phyloP scores from a whole-genome alignment of 1,284 basidiomycete genomes.

The Takashimella tepidaria region DNA sequence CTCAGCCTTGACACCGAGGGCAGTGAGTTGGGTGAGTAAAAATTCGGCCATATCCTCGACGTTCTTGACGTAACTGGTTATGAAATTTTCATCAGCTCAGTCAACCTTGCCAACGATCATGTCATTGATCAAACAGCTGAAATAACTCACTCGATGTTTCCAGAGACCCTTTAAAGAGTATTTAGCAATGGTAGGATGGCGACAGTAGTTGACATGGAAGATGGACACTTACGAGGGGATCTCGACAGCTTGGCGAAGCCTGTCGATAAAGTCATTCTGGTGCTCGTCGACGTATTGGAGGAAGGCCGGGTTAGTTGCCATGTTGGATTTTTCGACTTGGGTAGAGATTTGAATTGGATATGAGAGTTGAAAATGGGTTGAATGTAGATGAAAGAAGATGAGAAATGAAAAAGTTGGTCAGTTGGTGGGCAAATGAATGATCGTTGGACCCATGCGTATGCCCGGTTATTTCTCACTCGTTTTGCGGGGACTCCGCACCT shows the following conservation, averaged over 20 bases:
- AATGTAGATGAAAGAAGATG: not conserved
- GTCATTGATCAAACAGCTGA: no score
- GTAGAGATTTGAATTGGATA: slow-evolving; percentile 1
- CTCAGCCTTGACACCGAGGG: slow-evolving; percentile 69
- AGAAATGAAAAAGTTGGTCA: not conserved
- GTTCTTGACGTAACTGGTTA: slow-evolving; percentile 60
- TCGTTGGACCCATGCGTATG: not conserved
- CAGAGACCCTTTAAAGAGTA: slow-evolving; percentile 41
- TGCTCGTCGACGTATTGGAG: slow-evolving; percentile 65
- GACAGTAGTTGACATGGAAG: not conserved
- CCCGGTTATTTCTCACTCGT: no score
- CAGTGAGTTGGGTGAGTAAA: slow-evolving; percentile 65
- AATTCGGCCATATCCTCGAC: slow-evolving; percentile 79
- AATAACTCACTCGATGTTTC: slow-evolving; percentile 41
- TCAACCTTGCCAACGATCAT: not conserved
- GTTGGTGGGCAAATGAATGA: not conserved
- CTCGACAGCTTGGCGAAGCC: slow-evolving; percentile 75
- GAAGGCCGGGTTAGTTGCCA: slow-evolving; percentile 53
- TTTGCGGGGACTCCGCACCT: no score
- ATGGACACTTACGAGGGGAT: slow-evolving; percentile 66
- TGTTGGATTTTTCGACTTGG: slow-evolving; percentile 14
- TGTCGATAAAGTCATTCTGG: slow-evolving; percentile 65
- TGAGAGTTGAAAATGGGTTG: not conserved
- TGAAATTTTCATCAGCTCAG: no score
- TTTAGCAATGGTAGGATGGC: not conserved